Evolutionary conservation across 2,329 filamentous ascomycete species (phyloP), one percentile per base, ranked within the genome.

Genomic region (Epichloe coenophiala): DNA sequence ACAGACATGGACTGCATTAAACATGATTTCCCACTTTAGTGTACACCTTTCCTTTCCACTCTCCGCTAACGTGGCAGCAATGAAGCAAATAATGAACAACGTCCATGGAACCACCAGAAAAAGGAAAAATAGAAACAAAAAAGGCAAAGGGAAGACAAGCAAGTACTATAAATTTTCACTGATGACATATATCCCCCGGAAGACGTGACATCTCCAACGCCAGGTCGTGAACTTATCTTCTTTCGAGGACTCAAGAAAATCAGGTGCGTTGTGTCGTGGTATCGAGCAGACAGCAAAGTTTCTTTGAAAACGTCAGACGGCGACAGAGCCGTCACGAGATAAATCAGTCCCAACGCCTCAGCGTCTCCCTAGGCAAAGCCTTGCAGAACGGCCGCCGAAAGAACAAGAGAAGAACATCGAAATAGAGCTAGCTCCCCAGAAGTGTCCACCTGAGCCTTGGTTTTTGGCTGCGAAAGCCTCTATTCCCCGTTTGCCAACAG

Each of bases 131-230:
- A 31, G 33, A 46, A 27, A 21, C 4, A 23, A 5, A 40, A 37
- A 17, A 51, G 45, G 21, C 56, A 55, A 56, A 59, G 59, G 57
- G 54, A 57, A 47, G n/a, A 48, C 59, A 58, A 54, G 58, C 56
- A 60, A 56, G 55, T 57, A 58, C 59, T 59, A 61, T 63, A 58
- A 63, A 63, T 63, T 63, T 64, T 61, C 60, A 65, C 63, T 65
- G 60, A 63, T 64, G 60, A 63, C 63, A 62, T 63, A 61, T 63
- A 61, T 62, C 62, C 63, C 63, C 63, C 65, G 53, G 56, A 56
- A 56, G 58, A 61, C 63, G 23, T 59, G 64, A 61, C 55, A 65
- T 68, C 66, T 67, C 64, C 65, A 68, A 68, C 66, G 66, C 66
- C 66, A 65, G 39, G 63, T 67, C 65, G 63, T 67, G 60, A 68